Base-by-base conservation (phyloP, 306 rosid genomes). In the Castanea mollissima region DNA sequence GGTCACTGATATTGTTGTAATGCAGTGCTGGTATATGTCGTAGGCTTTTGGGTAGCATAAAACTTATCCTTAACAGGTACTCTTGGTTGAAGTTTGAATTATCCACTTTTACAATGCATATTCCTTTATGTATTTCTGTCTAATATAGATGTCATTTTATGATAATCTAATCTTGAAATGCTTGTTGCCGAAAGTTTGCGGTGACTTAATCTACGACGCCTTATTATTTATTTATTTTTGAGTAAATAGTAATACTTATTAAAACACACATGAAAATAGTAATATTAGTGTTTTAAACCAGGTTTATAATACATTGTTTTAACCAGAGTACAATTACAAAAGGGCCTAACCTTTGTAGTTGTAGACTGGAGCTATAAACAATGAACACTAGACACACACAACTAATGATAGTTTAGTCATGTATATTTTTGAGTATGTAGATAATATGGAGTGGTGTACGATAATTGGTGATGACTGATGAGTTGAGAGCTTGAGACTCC, bases 11-110 rank as follows among this genome's bases (percentile, higher is more conserved):
- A 55, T 71, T 62, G 18, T 68, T 63, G 77, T 44, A 80, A 56
- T 44, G 71, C 74, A 57, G 75, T 75, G 80, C 75, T 75, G 20
- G 72, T 69, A 60, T 15, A 62, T 55, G 20, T 65, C 67, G 65
- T 54, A 65, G 55, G 62, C 27, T 38, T 34, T 56, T 56, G 60
- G 65, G 51, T 15, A 34, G 19, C 34, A 58, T 58, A 65, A 65
- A 18, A 29, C 35, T 32, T 31, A 65, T 34, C 51, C 14, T 3
- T 21, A 59, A 23, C 31, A 23, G 32, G 29, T 59, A 21, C 31
- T 9, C 65, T 59, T 59, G 65, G 65, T 59, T 59, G 65, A 59
- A 59, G 29, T 23, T 59, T 4, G 32, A 19, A 59, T 23, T 12
- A 0, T 67, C 5, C 5, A 35, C 69, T 63, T 63, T 14, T 29